Percentiles rank a stretch among this genome's conserved stretches.
phyloP scores from a whole-genome alignment of 352 stramenopile genomes.

The Phytophthora hybrid region DNA sequence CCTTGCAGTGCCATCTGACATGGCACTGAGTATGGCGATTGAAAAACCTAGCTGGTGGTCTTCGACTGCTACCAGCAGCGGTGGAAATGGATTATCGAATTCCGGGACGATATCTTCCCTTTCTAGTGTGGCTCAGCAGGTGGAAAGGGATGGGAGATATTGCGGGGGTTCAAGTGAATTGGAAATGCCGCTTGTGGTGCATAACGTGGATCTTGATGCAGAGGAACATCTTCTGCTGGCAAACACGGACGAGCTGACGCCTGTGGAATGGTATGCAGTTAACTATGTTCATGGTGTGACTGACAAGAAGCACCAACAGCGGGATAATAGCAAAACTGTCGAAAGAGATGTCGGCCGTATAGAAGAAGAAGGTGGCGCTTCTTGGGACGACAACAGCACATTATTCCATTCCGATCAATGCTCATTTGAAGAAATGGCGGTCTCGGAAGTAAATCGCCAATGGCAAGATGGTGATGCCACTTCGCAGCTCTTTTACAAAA shows the following conservation, averaged over 20 bases:
- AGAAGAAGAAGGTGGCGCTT: constrained; percentile 28
- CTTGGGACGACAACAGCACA: constrained; percentile 26
- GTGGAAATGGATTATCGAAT: constrained; percentile 35
- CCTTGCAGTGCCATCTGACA: constrained; percentile 63
- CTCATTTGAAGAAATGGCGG: constrained; percentile 58
- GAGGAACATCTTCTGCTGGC: constrained; percentile 85
- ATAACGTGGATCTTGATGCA: constrained; percentile 76
- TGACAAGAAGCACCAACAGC: constrained; percentile 59
- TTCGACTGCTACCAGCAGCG: constrained; percentile 43
- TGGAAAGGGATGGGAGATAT: constrained; percentile 62
- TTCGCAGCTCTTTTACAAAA: constrained; percentile 53
- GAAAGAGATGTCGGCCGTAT: constrained; percentile 16
- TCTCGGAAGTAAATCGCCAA: constrained; percentile 39
- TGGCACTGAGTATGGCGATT: constrained; percentile 47
- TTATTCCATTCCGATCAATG: constrained; percentile 35
- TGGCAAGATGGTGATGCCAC: constrained; percentile 59
- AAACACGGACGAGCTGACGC: constrained; percentile 85
- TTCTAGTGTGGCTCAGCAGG: constrained; percentile 39
- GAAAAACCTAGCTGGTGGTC: constrained; percentile 82
- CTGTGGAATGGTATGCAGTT: constrained; percentile 88
- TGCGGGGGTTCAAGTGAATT: constrained; percentile 51
- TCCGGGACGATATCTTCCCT: constrained; percentile 42
- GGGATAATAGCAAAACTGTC: constrained; percentile 21
- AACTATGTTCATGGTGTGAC: constrained; percentile 74
- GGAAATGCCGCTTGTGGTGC: constrained; percentile 56